phyloP scores from a whole-genome alignment of 1,284 basidiomycete genomes.

The Sphaerobolus stellatus region DNA sequence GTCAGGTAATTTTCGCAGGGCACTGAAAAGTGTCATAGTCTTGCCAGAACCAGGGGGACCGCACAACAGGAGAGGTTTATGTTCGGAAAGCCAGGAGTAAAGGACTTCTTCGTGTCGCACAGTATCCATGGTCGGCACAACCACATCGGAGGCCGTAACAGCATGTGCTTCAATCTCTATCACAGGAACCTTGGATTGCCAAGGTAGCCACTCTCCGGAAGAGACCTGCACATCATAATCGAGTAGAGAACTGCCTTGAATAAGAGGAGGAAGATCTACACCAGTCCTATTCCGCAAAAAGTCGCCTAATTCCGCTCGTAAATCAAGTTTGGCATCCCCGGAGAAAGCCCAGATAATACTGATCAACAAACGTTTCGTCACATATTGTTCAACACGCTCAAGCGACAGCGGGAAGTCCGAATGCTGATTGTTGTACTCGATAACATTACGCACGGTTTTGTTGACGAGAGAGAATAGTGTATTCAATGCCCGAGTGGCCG shows the following conservation, averaged over 20 bases:
- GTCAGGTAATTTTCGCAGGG: slow-evolving; percentile 94
- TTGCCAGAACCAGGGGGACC: slow-evolving; percentile 99
- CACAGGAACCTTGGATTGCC: slow-evolving; percentile 90
- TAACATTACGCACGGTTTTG: slow-evolving; percentile 90
- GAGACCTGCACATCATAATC: slow-evolving; percentile 93
- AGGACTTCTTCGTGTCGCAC: slow-evolving; percentile 98
- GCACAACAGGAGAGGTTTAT: slow-evolving; percentile 98
- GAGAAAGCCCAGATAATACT: slow-evolving; percentile 98
- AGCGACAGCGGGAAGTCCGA: slow-evolving; percentile 87
- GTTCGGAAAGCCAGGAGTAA: slow-evolving; percentile 98
- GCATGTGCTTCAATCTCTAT: slow-evolving; percentile 97
- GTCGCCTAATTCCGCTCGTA: slow-evolving; percentile 89
- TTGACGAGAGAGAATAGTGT: slow-evolving; percentile 97
- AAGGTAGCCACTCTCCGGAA: slow-evolving; percentile 86
- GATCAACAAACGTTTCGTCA: slow-evolving; percentile 87
- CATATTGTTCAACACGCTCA: slow-evolving; percentile 88
- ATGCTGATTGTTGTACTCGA: slow-evolving; percentile 95
- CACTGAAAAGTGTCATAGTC: slow-evolving; percentile 99
- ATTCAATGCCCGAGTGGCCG: slow-evolving; percentile 84
- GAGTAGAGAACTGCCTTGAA: slow-evolving; percentile 81
- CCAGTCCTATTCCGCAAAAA: slow-evolving; percentile 84
- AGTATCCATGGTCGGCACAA: slow-evolving; percentile 98
- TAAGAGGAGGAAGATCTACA: slow-evolving; percentile 82
- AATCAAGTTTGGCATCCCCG: slow-evolving; percentile 89
- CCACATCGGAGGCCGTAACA: slow-evolving; percentile 93